phyloP scores from a whole-genome alignment of 2,329 filamentous ascomycete species.

The Pyrenophora teres region DNA sequence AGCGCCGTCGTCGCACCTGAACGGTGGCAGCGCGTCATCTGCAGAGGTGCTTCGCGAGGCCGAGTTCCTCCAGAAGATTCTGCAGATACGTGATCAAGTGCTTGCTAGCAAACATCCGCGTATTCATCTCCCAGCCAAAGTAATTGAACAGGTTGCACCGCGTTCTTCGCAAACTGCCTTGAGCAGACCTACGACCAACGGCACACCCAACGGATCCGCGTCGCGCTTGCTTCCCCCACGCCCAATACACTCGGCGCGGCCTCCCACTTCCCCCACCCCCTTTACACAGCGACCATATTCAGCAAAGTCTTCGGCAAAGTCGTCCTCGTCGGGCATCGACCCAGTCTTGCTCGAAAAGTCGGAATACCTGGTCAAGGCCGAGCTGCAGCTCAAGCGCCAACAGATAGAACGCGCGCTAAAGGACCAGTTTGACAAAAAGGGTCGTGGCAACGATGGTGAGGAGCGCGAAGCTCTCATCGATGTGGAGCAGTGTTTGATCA shows the following conservation, averaged over 20 bases:
- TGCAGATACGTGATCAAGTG: constrained; percentile 79
- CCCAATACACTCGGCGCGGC: constrained; percentile 36
- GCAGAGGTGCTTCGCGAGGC: constrained; percentile 50
- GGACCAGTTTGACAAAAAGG: constrained; percentile 72
- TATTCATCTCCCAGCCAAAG: constrained; percentile 62
- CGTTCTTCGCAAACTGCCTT: constrained; percentile 35
- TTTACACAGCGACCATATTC: constrained; percentile 41
- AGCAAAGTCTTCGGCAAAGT: constrained; percentile 52
- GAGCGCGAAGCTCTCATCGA: constrained; percentile 53
- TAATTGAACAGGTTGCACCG: constrained; percentile 51
- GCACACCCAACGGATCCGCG: constrained; percentile 33
- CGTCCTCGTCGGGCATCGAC: constrained; percentile 69
- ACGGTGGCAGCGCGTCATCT: constrained; percentile 46
- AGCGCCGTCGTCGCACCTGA: constrained; percentile 35
- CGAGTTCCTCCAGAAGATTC: constrained; percentile 72
- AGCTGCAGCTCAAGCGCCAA: constrained; percentile 78
- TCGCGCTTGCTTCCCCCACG: constrained; percentile 37
- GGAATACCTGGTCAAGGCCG: constrained; percentile 79
- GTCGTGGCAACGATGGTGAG: constrained; percentile 56
- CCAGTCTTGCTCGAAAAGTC: constrained; percentile 86
- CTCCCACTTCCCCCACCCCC: constrained; percentile 26
- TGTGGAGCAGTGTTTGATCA: constrained; percentile 48
- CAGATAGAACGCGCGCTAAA: constrained; percentile 77
- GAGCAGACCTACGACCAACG: constrained; percentile 40
- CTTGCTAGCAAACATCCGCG: constrained; percentile 74